These are phyloP conservation scores for Rosa persica DNA, from an alignment of 306 rosid genomes.

Conservation along the genomic window DNA sequence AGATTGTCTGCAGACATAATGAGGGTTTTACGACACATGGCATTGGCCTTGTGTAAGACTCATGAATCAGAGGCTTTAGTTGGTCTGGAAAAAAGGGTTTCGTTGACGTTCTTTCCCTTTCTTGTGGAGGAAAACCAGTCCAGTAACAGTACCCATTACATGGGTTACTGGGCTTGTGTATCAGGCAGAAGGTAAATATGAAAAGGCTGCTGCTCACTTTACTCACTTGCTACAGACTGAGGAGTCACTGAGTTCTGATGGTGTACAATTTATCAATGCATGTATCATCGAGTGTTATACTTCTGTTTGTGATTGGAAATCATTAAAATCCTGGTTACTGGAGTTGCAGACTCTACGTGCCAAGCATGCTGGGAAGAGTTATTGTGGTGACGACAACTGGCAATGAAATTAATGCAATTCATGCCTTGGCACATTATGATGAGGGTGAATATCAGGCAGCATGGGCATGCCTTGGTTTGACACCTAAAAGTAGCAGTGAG, in stretches of 20 bases:
- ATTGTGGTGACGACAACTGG: slow-evolving; percentile 95
- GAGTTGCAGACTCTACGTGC: slow-evolving; percentile 94
- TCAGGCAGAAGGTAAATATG: slow-evolving; percentile 88
- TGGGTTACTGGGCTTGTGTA: slow-evolving; percentile 87
- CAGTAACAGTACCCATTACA: slow-evolving; percentile 49
- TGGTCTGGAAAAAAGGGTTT: slow-evolving; percentile 83
- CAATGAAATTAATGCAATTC: slow-evolving; percentile 89
- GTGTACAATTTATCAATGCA: slow-evolving; percentile 84
- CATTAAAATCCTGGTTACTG: slow-evolving; percentile 81
- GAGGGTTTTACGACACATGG: slow-evolving; percentile 72
- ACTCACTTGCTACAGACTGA: slow-evolving; percentile 74
- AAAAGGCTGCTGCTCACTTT: slow-evolving; percentile 89
- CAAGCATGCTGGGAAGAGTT: slow-evolving; percentile 79
- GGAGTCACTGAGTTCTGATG: slow-evolving; percentile 76
- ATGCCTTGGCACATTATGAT: slow-evolving; percentile 87
- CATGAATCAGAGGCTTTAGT: slow-evolving; percentile 75
- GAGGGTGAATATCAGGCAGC: slow-evolving; percentile 85
- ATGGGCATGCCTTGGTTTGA: slow-evolving; percentile 93
- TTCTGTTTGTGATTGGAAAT: slow-evolving; percentile 89
- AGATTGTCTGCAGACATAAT: slow-evolving; percentile 63
- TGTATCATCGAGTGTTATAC: slow-evolving; percentile 83
- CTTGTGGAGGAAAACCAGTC: slow-evolving; percentile 69
- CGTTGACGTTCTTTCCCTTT: slow-evolving; percentile 60
- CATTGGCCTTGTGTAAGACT: slow-evolving; percentile 78
- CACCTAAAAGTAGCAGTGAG: slow-evolving; percentile 92